These are phyloP conservation scores for Pseudogymnoascus sp. DNA, from an alignment of 2,329 filamentous ascomycete genomes.

Conservation along the genomic window DNA sequence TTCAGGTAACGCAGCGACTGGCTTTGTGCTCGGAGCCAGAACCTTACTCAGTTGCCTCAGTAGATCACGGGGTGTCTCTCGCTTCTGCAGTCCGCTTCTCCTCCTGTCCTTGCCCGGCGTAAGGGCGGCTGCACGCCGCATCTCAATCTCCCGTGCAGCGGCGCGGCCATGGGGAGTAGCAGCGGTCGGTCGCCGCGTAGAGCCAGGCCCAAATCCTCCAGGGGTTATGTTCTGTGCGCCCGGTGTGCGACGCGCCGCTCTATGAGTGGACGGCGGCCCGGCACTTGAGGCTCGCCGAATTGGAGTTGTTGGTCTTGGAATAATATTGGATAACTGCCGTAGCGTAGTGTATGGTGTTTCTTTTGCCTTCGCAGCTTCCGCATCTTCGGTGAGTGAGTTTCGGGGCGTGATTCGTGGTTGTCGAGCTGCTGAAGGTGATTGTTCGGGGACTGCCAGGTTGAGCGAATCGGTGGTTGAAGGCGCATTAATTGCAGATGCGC, in stretches of 20 bases:
- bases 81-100: slow-evolving; percentile 46
- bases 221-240: slow-evolving; percentile 21
- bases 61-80: slow-evolving; percentile 46
- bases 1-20: slow-evolving; percentile 23
- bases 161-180: slow-evolving; percentile 53
- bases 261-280: slow-evolving; percentile 22
- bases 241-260: slow-evolving; percentile 22
- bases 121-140: slow-evolving; percentile 49
- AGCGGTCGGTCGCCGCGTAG: slow-evolving; percentile 19
- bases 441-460: neutral
- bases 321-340: slow-evolving; percentile 18
- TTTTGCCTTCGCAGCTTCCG: slow-evolving; percentile 12
- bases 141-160: slow-evolving; percentile 48
- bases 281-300: slow-evolving; percentile 23
- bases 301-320: slow-evolving; percentile 26
- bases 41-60: slow-evolving; percentile 46
- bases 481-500: neutral
- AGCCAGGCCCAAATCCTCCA: slow-evolving; percentile 17
- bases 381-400: slow-evolving; percentile 18
- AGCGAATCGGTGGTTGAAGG: neutral
- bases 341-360: slow-evolving; percentile 23
- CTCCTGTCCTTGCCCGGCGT: slow-evolving; percentile 51
- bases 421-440: slow-evolving; percentile 7
- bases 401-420: slow-evolving; percentile 19
- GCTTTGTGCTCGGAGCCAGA: slow-evolving; percentile 37